phyloP scores from a whole-genome alignment of 441 rosid species.

The Arabidopsis hybrid region DNA sequence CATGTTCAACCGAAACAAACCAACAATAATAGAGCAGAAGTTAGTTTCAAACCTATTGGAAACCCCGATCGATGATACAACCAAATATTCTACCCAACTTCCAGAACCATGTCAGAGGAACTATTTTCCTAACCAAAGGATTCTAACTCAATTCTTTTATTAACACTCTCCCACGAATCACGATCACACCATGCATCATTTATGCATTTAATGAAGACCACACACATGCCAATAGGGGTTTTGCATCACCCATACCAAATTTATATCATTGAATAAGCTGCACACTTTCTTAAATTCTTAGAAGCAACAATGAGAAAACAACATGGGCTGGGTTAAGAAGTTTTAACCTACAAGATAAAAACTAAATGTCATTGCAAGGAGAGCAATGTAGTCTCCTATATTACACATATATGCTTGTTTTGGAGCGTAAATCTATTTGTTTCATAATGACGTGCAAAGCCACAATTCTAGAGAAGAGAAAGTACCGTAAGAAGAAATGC shows the following conservation, averaged over 20 bases:
- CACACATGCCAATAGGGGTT: neutral
- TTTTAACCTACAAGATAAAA: neutral
- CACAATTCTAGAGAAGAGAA: neutral
- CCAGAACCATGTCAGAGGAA: neutral
- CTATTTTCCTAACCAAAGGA: neutral
- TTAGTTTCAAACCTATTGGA: neutral
- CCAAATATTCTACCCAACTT: neutral
- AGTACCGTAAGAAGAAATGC: neutral
- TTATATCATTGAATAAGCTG: neutral
- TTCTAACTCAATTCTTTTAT: neutral
- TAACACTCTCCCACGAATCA: neutral
- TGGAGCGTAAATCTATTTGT: neutral
- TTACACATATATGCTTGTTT: neutral
- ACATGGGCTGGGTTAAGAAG: neutral
- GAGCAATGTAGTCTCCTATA: neutral
- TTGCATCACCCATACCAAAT: neutral
- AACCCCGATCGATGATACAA: neutral
- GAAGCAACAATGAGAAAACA: neutral
- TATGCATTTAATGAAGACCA: neutral
- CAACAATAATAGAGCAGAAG: neutral
- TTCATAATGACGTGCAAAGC: neutral
- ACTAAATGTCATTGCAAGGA: neutral
- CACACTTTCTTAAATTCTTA: neutral
- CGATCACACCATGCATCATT: constrained; percentile 1
- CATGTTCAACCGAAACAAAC: neutral